A percentile compares a stretch with the other conserved stretches of the same genome.
These are phyloP conservation scores for Aspergillus indologenus DNA, from an alignment of 495 filamentous ascomycete species.

Conservation along the genomic window DNA sequence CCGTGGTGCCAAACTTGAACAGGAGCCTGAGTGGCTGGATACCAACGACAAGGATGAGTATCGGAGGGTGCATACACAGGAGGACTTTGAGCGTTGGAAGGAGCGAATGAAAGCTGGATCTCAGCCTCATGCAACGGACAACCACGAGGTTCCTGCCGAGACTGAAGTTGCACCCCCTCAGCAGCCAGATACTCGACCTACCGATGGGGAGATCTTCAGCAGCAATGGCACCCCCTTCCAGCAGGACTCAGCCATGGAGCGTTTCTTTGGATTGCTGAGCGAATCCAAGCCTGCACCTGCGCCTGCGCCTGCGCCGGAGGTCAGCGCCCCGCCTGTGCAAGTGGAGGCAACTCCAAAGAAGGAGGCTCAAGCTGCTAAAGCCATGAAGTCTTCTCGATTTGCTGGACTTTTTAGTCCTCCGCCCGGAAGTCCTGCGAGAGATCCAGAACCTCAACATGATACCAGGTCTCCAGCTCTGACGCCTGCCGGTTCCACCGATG, in stretches of 20 bases:
- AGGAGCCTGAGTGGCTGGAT: constrained; percentile 86
- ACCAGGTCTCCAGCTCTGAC: constrained; percentile 27
- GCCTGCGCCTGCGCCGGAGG: constrained; percentile 22
- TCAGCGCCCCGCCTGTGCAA: constrained; percentile 13
- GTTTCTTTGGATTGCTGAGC: constrained; percentile 73
- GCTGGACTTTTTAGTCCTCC: constrained; percentile 75
- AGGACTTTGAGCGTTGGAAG: constrained; percentile 96
- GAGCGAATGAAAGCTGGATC: constrained; percentile 77
- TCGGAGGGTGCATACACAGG: constrained; percentile 69
- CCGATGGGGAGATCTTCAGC: constrained; percentile 40
- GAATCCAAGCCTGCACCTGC: constrained; percentile 38
- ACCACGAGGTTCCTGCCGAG: constrained; percentile 38
- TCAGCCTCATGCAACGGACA: constrained; percentile 38
- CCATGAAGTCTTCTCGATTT: constrained; percentile 70
- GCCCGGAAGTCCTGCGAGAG: constrained; percentile 52
- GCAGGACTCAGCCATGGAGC: constrained; percentile 66
- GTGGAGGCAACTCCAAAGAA: constrained; percentile 25
- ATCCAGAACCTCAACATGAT: constrained; percentile 44
- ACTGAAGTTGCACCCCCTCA: constrained; percentile 17
- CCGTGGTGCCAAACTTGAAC: constrained; percentile 54
- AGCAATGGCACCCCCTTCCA: constrained; percentile 36
- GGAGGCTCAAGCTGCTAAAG: background rate
- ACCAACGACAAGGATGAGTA: constrained; percentile 67
- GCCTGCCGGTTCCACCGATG: constrained; percentile 50
- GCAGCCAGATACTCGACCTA: constrained; percentile 33